Percentiles rank a stretch among this genome's conserved stretches.
phyloP scores from a whole-genome alignment of 805 yeast genomes.

The Cyberlindnera veronae region DNA sequence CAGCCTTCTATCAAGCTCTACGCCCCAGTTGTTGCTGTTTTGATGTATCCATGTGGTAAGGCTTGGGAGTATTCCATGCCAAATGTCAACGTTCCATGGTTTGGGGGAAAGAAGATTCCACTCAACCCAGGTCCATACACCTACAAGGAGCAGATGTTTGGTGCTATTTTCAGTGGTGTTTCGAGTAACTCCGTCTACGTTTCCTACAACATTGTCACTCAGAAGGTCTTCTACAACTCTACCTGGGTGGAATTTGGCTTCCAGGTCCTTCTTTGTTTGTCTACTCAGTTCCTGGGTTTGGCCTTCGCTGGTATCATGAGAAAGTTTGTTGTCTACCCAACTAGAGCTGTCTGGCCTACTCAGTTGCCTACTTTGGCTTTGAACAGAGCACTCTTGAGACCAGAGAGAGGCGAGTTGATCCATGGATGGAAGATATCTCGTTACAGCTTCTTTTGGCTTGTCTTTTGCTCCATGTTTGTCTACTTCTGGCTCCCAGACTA shows the following conservation, averaged over 20 bases:
- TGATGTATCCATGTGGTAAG: slow-evolving; percentile 44
- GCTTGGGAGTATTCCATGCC: slow-evolving; percentile 42
- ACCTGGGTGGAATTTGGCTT: slow-evolving; percentile 41
- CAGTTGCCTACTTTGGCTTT: slow-evolving; percentile 45
- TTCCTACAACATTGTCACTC: slow-evolving; percentile 36
- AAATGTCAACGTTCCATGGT: slow-evolving; percentile 38
- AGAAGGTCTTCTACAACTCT: slow-evolving; percentile 30
- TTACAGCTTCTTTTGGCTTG: slow-evolving; percentile 33
- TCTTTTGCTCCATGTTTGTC: slow-evolving; percentile 33
- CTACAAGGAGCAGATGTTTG: slow-evolving; percentile 61
- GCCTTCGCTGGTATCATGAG: slow-evolving; percentile 66
- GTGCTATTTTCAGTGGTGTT: slow-evolving; percentile 40
- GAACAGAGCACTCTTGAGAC: slow-evolving; percentile 42
- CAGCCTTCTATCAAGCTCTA: slow-evolving; percentile 45
- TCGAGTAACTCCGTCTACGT: slow-evolving; percentile 33
- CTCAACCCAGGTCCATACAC: slow-evolving; percentile 66
- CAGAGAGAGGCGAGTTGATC: slow-evolving; percentile 32
- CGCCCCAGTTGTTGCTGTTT: slow-evolving; percentile 43
- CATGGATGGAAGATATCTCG: slow-evolving; percentile 34
- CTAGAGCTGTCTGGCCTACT: slow-evolving; percentile 52
- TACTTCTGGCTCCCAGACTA: slow-evolving; percentile 47
- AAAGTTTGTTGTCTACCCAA: slow-evolving; percentile 51
- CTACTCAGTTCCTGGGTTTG: slow-evolving; percentile 62
- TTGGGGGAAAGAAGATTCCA: slow-evolving; percentile 35
- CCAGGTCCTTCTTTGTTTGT: slow-evolving; percentile 47